Evolutionary conservation across 345 rosid genomes (phyloP).

Genomic region (Garcia nutans): DNA sequence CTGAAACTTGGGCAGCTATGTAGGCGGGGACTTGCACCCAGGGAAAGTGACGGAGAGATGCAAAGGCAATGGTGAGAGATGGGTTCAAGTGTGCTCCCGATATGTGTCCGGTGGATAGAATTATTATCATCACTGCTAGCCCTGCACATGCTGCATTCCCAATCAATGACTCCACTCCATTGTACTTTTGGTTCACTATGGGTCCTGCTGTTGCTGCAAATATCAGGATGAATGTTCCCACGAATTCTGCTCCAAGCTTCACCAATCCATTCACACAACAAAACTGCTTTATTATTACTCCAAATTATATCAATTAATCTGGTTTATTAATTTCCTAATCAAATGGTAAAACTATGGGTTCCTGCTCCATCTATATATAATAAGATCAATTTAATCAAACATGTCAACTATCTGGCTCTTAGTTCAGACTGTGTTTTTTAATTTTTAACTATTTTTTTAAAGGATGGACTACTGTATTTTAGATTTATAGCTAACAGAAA

Average conservation of each 20-base stretch:
- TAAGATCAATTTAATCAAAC: too few relatives aligned
- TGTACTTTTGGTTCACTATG: conserved; percentile 84
- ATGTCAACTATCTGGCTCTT: too few relatives aligned
- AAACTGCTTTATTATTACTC: too few relatives aligned
- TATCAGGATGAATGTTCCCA: conserved; percentile 90
- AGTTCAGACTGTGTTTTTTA: too few relatives aligned
- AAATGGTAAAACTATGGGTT: too few relatives aligned
- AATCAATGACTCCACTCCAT: conserved; percentile 66
- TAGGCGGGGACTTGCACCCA: conserved; percentile 94
- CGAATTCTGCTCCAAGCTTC: conserved; percentile 96
- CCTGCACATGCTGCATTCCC: conserved; percentile 95
- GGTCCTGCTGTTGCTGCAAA: conserved; percentile 93
- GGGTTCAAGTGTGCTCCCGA: conserved; percentile 98
- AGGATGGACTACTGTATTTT: too few relatives aligned
- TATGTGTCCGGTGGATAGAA: conserved; percentile 89
- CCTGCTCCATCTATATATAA: too few relatives aligned
- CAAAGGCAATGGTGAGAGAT: conserved; percentile 84
- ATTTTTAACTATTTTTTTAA: too few relatives aligned
- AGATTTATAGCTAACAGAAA: too few relatives aligned
- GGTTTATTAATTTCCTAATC: too few relatives aligned
- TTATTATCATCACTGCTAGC: conserved; percentile 89
- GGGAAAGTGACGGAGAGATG: conserved; percentile 84
- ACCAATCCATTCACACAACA: neutral
- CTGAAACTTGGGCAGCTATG: conserved; percentile 83
- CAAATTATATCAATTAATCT: too few relatives aligned